A percentile compares a stretch with the other conserved stretches of the same genome.
These are phyloP conservation scores for Fomitopsis serialis DNA, from an alignment of 768 basidiomycete genomes.

Conservation along the genomic window DNA sequence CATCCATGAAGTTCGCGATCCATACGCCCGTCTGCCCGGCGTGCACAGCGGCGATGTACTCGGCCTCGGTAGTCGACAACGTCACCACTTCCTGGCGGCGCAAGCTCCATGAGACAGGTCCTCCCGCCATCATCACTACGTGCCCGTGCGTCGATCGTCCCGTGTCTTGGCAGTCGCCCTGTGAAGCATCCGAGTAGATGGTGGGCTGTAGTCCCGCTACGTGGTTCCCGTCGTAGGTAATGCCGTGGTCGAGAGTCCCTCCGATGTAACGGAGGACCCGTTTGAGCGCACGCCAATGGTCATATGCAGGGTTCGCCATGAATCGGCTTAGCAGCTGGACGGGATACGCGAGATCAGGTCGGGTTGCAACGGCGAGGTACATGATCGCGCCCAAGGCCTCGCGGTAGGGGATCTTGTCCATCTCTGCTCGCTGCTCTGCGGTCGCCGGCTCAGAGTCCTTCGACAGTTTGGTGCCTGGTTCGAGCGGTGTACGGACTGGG, in stretches of 20 bases:
- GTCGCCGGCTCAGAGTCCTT: constrained; percentile 12
- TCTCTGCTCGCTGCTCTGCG: not conserved
- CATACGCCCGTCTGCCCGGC: constrained; percentile 25
- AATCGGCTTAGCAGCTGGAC: constrained; percentile 14
- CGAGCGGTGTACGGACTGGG: constrained; percentile 26
- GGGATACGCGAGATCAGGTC: constrained; percentile 7
- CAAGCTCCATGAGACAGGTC: constrained; percentile 32
- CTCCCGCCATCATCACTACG: constrained; percentile 26
- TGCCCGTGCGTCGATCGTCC: constrained; percentile 31
- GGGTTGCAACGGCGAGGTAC: too few relatives aligned
- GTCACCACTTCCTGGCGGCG: too few relatives aligned
- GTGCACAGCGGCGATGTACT: constrained; percentile 29
- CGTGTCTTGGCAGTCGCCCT: constrained; percentile 10
- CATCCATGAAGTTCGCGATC: not conserved
- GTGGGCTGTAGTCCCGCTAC: not conserved
- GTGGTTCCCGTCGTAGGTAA: constrained; percentile 9
- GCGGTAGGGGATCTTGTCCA: constrained; percentile 6
- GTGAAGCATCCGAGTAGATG: constrained; percentile 21
- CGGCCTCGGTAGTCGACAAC: too few relatives aligned
- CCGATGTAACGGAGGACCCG: constrained; percentile 27
- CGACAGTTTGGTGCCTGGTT: constrained; percentile 1
- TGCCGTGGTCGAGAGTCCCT: constrained; percentile 20
- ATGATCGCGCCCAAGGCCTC: constrained; percentile 9
- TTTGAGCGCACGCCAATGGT: constrained; percentile 28
- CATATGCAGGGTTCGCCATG: constrained; percentile 19